phyloP scores from a whole-genome alignment of 441 rosid genomes.

The Isatis lusitanica region DNA sequence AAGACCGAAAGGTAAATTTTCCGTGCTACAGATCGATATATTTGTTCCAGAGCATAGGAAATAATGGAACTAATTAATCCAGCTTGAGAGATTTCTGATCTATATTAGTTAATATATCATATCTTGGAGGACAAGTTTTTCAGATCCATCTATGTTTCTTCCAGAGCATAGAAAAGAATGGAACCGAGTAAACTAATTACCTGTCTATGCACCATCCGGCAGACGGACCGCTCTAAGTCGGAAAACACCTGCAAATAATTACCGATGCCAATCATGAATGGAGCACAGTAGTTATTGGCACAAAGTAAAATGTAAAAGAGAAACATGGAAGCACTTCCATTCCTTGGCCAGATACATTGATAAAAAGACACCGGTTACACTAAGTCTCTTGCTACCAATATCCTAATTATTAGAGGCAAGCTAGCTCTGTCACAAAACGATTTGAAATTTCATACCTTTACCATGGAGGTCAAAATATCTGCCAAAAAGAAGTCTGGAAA shows the following conservation, averaged over 20 bases:
- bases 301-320: neutral
- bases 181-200: slow-evolving; percentile 32
- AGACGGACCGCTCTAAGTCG: slow-evolving; percentile 73
- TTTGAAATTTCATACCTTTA: slow-evolving; percentile 54
- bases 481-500: slow-evolving; percentile 82
- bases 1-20: no score
- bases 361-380: neutral
- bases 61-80: slow-evolving; percentile 14
- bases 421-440: neutral
- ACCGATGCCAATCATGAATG: slow-evolving; percentile 20
- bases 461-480: slow-evolving; percentile 78
- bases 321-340: neutral
- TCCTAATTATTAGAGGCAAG: neutral
- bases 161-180: neutral
- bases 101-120: neutral
- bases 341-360: neutral
- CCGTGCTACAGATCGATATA: neutral
- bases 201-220: slow-evolving; percentile 80
- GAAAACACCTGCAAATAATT: slow-evolving; percentile 64
- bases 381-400: slow-evolving; percentile 1
- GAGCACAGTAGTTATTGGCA: neutral
- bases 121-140: neutral
- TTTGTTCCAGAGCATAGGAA: neutral
- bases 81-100: neutral
- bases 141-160: slow-evolving; percentile 1